A percentile compares a stretch with the other conserved stretches of the same genome.
Conservation (phyloP, 1,139 yeast genomes). For the Saccharomycopsis hybrid region DNA sequence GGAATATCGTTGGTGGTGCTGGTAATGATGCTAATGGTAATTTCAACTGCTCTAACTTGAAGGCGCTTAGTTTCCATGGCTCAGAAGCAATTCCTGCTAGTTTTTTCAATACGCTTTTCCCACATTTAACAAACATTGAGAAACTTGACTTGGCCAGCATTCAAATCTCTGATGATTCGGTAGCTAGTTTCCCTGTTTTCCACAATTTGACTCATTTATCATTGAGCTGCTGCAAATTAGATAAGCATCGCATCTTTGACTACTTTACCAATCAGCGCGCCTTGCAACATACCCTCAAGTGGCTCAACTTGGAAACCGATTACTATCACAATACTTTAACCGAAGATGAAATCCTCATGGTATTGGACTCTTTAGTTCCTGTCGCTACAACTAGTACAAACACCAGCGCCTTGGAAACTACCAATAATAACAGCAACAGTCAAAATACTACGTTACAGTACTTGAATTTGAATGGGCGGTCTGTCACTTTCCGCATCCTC, state of each 20-base stretch:
- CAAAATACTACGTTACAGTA: conserved; percentile 9
- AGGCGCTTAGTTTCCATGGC: conserved; percentile 1
- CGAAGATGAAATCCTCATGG: conserved; percentile 11
- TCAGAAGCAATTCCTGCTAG: conserved; percentile 1
- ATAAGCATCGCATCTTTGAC: conserved; percentile 12
- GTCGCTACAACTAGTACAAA: background rate
- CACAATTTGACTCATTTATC: conserved; percentile 13
- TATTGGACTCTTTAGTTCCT: conserved; percentile 8
- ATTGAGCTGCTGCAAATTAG: conserved; percentile 11
- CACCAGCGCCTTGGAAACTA: background rate
- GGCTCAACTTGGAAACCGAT: conserved; percentile 16
- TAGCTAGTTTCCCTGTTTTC: conserved; percentile 8
- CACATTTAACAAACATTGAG: conserved; percentile 4
- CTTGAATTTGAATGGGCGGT: conserved; percentile 14
- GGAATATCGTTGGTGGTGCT: no score
- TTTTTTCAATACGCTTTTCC: conserved; percentile 4
- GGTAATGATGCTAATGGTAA: background rate
- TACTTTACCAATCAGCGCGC: conserved; percentile 10
- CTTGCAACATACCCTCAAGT: conserved; percentile 4
- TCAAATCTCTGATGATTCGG: background rate
- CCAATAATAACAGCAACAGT: background rate
- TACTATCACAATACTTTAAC: conserved; percentile 1
- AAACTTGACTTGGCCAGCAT: conserved; percentile 8
- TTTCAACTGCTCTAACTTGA: background rate
- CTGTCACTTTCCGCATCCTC: conserved; percentile 1